Percentiles rank a stretch among this genome's conserved stretches.
These are phyloP conservation scores for Candida coleopterorum DNA, from an alignment of 805 yeast species.

Conservation along the genomic window DNA sequence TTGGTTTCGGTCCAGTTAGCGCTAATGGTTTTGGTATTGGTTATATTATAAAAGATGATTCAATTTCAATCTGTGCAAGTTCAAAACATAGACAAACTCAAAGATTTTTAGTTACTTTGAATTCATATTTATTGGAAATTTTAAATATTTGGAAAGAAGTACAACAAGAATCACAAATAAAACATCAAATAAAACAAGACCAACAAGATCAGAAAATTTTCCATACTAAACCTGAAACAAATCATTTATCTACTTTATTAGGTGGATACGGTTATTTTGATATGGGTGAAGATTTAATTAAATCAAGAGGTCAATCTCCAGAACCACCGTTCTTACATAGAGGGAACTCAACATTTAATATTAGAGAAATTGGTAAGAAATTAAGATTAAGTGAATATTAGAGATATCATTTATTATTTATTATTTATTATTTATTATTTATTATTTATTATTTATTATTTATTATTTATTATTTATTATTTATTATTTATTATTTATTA, in stretches of 20 bases:
- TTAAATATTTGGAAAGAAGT: constrained; percentile 20
- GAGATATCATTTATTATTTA: constrained; percentile 8
- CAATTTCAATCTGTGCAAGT: constrained; percentile 48
- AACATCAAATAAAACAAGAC: neutral
- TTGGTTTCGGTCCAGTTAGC: constrained; percentile 58
- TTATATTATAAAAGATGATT: constrained; percentile 48
- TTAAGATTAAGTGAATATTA: constrained; percentile 59
- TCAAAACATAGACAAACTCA: constrained; percentile 59
- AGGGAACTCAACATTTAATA: constrained; percentile 34
- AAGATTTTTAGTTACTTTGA: constrained; percentile 49
- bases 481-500: constrained; percentile 8
- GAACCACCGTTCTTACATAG: constrained; percentile 45
- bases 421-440: constrained; percentile 5
- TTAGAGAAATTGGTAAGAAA: constrained; percentile 61
- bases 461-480: constrained; percentile 9
- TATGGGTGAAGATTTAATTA: constrained; percentile 47
- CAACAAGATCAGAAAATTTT: too few species aligned
- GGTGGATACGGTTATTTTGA: constrained; percentile 63
- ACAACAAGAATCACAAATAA: constrained; percentile 2
- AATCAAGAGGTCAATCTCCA: constrained; percentile 56
- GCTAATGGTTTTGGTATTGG: constrained; percentile 59
- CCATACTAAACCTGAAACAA: neutral
- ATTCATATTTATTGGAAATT: constrained; percentile 46
- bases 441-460: constrained; percentile 8
- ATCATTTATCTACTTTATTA: constrained; percentile 29